These are phyloP conservation scores for Daldinia grandis DNA, from an alignment of 495 filamentous ascomycete genomes.

Conservation along the genomic window DNA sequence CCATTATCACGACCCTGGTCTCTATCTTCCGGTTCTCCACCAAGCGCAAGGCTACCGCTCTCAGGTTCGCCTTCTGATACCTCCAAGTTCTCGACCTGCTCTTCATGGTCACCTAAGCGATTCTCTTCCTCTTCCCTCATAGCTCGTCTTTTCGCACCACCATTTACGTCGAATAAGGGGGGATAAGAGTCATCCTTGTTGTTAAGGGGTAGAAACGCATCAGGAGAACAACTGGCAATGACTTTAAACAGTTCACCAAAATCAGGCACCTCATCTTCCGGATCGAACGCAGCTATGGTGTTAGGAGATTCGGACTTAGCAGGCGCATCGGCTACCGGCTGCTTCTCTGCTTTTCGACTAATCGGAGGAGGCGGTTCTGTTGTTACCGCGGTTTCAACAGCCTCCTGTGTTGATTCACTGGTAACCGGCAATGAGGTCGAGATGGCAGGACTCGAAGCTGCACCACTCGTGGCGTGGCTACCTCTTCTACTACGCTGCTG, in stretches of 20 bases:
- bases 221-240: constrained; percentile 44
- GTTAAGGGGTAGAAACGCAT: constrained; percentile 36
- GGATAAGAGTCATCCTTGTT: constrained; percentile 61
- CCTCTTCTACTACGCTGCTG: constrained; percentile 74
- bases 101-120: constrained; percentile 69
- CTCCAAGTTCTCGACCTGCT: constrained; percentile 48
- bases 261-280: constrained; percentile 26
- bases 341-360: constrained; percentile 40
- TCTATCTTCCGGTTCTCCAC: constrained; percentile 87
- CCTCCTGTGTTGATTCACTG: constrained; percentile 51
- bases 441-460: constrained; percentile 81
- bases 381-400: constrained; percentile 43
- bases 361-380: constrained; percentile 29
- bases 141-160: constrained; percentile 76
- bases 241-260: constrained; percentile 46
- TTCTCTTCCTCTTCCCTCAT: constrained; percentile 74
- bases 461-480: constrained; percentile 79
- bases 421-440: constrained; percentile 66
- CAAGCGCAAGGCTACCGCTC: constrained; percentile 83
- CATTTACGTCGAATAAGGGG: constrained; percentile 80
- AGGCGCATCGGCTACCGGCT: constrained; percentile 28
- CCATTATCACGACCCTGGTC: constrained; percentile 62
- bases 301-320: constrained; percentile 2
- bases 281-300: not conserved
- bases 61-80: constrained; percentile 66